Percentiles rank a stretch among this genome's conserved stretches.
These are phyloP conservation scores for Sutorius eximius DNA, from an alignment of 1,284 basidiomycete species.

Conservation along the genomic window DNA sequence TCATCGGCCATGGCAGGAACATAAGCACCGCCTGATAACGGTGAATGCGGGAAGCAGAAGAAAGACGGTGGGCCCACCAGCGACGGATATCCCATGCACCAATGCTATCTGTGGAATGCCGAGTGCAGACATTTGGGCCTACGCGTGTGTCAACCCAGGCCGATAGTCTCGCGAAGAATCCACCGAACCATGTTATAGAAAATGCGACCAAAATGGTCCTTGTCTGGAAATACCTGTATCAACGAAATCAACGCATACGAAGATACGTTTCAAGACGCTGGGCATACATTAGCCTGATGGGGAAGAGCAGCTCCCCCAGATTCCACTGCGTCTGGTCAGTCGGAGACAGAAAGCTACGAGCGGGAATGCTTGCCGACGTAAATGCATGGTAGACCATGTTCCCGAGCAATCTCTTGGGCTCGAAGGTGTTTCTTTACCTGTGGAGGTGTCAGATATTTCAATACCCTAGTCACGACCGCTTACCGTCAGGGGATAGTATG, in stretches of 20 bases:
- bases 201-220: constrained; percentile 92
- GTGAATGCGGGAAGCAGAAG: constrained; percentile 11
- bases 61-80: constrained; percentile 45
- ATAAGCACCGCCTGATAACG: constrained; percentile 73
- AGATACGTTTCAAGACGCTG: background rate
- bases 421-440: constrained; percentile 94
- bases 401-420: constrained; percentile 89
- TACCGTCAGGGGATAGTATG: constrained; percentile 90
- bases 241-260: constrained; percentile 12
- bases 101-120: constrained; percentile 91
- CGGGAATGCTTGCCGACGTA: constrained; percentile 71
- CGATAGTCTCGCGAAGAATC: constrained; percentile 2
- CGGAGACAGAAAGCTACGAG: background rate
- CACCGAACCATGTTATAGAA: constrained; percentile 90
- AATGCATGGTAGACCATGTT: constrained; percentile 88
- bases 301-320: constrained; percentile 93
- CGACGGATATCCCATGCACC: constrained; percentile 93
- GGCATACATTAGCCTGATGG: constrained; percentile 80
- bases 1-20: constrained; percentile 97
- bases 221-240: constrained; percentile 73
- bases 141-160: constrained; percentile 12
- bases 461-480: constrained; percentile 13
- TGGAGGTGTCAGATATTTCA: constrained; percentile 2
- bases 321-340: constrained; percentile 60
- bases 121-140: constrained; percentile 89